phyloP scores from a whole-genome alignment of 306 rosid species.

The Cucurbita argyrosperma region DNA sequence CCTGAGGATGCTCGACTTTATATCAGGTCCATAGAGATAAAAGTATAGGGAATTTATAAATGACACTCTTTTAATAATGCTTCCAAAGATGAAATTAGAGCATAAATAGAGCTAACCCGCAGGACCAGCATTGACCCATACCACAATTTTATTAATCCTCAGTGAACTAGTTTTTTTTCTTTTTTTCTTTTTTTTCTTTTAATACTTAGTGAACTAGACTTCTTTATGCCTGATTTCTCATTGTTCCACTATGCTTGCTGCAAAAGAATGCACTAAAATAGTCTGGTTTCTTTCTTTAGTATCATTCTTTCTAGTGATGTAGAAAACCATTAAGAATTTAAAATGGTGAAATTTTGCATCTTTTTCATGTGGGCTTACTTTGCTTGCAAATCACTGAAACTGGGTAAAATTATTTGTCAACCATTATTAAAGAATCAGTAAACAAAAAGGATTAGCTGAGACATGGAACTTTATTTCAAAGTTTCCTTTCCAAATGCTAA shows the following conservation, averaged over 20 bases:
- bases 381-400: conserved; percentile 7
- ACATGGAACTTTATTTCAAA: not conserved
- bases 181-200: not conserved
- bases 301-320: not conserved
- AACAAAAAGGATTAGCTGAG: not conserved
- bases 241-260: conserved; percentile 7
- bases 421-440: not conserved
- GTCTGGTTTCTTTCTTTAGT: conserved; percentile 11
- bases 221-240: conserved; percentile 21
- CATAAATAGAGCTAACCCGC: conserved; percentile 11
- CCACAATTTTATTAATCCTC: conserved; percentile 7
- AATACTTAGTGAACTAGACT: not conserved
- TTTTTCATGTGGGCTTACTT: conserved; percentile 12
- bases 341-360: conserved; percentile 4
- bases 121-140: conserved; percentile 30
- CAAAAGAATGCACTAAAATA: conserved; percentile 3
- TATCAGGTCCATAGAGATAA: conserved; percentile 12
- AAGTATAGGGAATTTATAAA: conserved; percentile 8
- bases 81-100: conserved; percentile 23
- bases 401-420: not conserved
- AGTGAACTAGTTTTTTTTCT: not conserved
- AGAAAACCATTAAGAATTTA: conserved; percentile 1
- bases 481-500: not conserved
- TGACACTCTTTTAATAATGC: conserved; percentile 20
- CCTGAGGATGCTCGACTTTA: conserved; percentile 11